Base-by-base conservation (phyloP, 2,329 filamentous ascomycete species). In the Cladosporium phlei region DNA sequence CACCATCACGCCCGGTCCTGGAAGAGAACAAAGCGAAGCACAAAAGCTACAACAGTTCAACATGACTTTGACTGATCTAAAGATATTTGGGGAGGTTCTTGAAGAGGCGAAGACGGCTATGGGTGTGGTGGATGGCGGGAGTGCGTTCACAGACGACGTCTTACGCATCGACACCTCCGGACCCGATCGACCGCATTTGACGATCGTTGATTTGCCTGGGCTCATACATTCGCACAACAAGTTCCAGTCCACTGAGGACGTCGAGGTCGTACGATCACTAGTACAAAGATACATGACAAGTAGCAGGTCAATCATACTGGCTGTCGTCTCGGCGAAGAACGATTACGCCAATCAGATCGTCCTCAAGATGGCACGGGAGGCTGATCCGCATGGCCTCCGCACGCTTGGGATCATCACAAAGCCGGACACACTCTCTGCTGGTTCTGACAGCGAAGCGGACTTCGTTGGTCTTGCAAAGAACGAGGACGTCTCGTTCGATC, bases 391-490 rank as follows among this genome's bases (percentile, higher is more conserved):
- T 1, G 65, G 68, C 10, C 51, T 60, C 2, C 70, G 78, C 1
- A 82, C 78, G 0, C 60, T 82, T 0, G 76, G 78, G 5, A 72
- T 82, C 46, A 72, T 82, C 46, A 82, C 78, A 0, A 81, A 80
- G 54, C 45, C 45, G 8, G 45, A 47, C 20, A 47, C 34, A 5
- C 37, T 47, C 1, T 4, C 11, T n/a, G 43, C 60, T 0, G 69
- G 66, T 1, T 68, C 67, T 0, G 59, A 62, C 0, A 67, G 69
- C 4, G 70, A 78, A 47, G 51, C 47, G 1, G 59, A 50, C 2
- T 76, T 68, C 49, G 51, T 73, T 14, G 57, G 66, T 5, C 49
- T 72, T 0, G 66, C 65, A 0, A 59, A 60, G 43, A 71, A 72
- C 52, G 58, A 65, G 17, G 59, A 70, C 35, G 60, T 70, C 32